Evolutionary conservation across 495 filamentous ascomycete species (phyloP).

Genomic region (Penicillium alfredii): DNA sequence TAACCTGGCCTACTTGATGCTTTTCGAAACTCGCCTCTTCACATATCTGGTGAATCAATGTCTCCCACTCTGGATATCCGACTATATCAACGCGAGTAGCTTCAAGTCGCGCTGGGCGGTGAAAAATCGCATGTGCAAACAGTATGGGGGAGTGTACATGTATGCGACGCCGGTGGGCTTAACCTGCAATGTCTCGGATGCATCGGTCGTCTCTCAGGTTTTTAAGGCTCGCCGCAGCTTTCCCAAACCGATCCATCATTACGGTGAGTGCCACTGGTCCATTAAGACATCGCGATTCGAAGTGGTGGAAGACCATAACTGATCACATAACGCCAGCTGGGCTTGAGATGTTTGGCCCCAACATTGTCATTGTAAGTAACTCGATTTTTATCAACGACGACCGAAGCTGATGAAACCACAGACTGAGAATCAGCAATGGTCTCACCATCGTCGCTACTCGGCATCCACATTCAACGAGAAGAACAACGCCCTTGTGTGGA

Average conservation of each 20-base stretch:
- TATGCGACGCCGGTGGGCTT: constrained; percentile 38
- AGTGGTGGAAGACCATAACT: too few species aligned
- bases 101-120: constrained; percentile 20
- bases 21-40: constrained; percentile 3
- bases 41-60: constrained; percentile 8
- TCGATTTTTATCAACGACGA: neutral
- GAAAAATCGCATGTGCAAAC: constrained; percentile 30
- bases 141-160: constrained; percentile 37
- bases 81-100: constrained; percentile 7
- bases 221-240: constrained; percentile 37
- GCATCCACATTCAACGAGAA: constrained; percentile 42
- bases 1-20: constrained; percentile 24
- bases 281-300: too few species aligned
- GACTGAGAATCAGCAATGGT: constrained; percentile 39
- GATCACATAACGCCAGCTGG: constrained; percentile 14
- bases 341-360: constrained; percentile 43
- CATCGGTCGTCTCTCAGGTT: constrained; percentile 30
- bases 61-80: constrained; percentile 6
- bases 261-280: constrained; percentile 14
- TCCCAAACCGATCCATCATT: constrained; percentile 32
- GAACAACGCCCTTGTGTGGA: constrained; percentile 43
- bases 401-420: too few species aligned
- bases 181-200: constrained; percentile 37
- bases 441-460: constrained; percentile 39
- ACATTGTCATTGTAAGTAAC: constrained; percentile 32